These are phyloP conservation scores for Sonneratia alba DNA, from an alignment of 345 rosid species.

Conservation along the genomic window DNA sequence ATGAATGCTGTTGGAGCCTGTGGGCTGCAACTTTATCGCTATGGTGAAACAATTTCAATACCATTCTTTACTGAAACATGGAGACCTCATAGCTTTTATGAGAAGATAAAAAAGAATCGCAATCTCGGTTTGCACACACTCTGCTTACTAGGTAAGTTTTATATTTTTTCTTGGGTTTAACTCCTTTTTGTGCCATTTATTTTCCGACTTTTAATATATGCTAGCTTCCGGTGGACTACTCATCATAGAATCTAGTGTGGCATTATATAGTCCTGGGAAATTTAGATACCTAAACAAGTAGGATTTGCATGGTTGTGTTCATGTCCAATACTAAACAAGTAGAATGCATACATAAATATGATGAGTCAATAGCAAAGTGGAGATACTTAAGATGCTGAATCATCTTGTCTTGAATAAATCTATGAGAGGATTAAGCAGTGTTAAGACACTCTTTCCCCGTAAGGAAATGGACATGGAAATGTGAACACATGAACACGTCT, in stretches of 20 bases:
- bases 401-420: neutral
- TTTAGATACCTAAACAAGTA: neutral
- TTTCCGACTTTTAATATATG: neutral
- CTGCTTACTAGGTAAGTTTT: conserved; percentile 60
- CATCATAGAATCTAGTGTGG: neutral
- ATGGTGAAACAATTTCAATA: conserved; percentile 83
- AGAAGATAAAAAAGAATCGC: conserved; percentile 58
- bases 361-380: no score
- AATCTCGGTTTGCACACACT: conserved; percentile 77
- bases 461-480: neutral
- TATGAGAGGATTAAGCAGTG: neutral
- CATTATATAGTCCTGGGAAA: neutral
- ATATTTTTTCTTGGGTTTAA: neutral
- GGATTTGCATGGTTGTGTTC: neutral
- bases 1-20: conserved; percentile 93
- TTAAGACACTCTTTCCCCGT: neutral
- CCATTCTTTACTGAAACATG: conserved; percentile 83
- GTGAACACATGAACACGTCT: neutral
- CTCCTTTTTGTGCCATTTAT: neutral
- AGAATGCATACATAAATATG: no score
- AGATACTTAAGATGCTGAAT: neutral
- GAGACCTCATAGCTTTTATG: conserved; percentile 93
- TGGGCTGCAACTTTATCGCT: conserved; percentile 83
- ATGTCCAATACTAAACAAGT: no score
- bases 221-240: neutral